These are phyloP conservation scores for Dichotomopilus funicola DNA, from an alignment of 2,329 filamentous ascomycete genomes.

Conservation along the genomic window DNA sequence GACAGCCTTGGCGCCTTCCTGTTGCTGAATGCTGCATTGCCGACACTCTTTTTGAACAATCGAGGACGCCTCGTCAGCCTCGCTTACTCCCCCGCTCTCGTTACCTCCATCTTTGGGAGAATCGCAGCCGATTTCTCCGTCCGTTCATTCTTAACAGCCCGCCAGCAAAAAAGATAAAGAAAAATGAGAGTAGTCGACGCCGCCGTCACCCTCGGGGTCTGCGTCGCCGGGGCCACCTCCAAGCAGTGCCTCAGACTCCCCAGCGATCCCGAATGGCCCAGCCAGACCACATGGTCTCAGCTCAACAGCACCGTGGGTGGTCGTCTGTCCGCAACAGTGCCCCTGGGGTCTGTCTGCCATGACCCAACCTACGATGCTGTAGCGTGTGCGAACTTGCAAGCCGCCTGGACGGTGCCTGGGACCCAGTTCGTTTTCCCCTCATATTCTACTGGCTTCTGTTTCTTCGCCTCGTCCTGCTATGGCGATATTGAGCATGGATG, in stretches of 20 bases:
- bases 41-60: too few relatives aligned
- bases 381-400: slow-evolving; percentile 36
- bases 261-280: slow-evolving; percentile 44
- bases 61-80: too few relatives aligned
- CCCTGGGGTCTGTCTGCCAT: slow-evolving; percentile 32
- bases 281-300: slow-evolving; percentile 32
- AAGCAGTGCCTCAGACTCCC: slow-evolving; percentile 30
- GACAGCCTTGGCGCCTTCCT: too few relatives aligned
- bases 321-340: slow-evolving; percentile 40
- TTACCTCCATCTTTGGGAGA: too few relatives aligned
- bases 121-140: background rate
- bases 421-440: slow-evolving; percentile 32
- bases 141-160: background rate
- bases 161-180: too few relatives aligned
- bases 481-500: too few relatives aligned
- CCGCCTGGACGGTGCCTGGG: slow-evolving; percentile 37
- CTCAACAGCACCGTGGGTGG: slow-evolving; percentile 44
- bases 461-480: too few relatives aligned
- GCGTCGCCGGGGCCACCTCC: background rate
- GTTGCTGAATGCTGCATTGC: too few relatives aligned
- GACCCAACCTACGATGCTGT: slow-evolving; percentile 39
- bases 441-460: too few relatives aligned
- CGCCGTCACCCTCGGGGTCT: background rate
- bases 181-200: background rate
- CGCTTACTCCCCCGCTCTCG: too few relatives aligned